Conservation (phyloP, 108 stramenopile species). For the Pseudonitzschia pungens region DNA sequence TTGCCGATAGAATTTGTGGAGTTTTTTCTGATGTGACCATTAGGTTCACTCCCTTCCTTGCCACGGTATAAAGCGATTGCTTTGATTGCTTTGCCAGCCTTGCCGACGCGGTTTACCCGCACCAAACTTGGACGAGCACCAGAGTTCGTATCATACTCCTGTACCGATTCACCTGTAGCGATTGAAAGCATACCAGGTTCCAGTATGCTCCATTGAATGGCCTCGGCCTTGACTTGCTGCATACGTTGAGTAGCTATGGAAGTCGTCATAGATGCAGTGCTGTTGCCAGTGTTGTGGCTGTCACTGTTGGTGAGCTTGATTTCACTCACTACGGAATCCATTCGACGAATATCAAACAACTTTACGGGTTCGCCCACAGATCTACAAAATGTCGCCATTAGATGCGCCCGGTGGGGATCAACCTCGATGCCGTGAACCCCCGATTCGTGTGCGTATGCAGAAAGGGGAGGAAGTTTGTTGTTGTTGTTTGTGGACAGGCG, state of each 20-base stretch:
- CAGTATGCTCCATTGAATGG: constrained; percentile 47
- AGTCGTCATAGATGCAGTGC: constrained; percentile 27
- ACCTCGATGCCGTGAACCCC: constrained; percentile 74
- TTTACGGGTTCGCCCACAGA: constrained; percentile 17
- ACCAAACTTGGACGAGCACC: constrained; percentile 51
- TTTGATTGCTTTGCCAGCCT: constrained; percentile 18
- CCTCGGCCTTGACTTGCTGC: constrained; percentile 40
- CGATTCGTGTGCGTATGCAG: constrained; percentile 63
- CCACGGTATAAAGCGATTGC: constrained; percentile 38
- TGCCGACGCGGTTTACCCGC: constrained; percentile 15
- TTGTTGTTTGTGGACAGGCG: constrained; percentile 51
- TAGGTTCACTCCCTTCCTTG: neutral
- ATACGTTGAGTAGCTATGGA: constrained; percentile 1
- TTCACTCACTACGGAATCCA: constrained; percentile 63
- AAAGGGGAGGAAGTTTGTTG: constrained; percentile 48
- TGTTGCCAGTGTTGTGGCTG: neutral
- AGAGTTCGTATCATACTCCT: constrained; percentile 57
- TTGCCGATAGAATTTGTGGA: too few relatives aligned
- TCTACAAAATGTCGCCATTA: constrained; percentile 20
- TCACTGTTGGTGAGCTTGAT: constrained; percentile 38
- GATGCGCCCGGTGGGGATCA: constrained; percentile 40
- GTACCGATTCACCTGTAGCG: constrained; percentile 51
- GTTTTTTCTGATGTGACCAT: neutral
- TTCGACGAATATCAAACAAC: constrained; percentile 58
- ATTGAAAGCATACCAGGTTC: constrained; percentile 48